Evolutionary conservation across 2,329 filamentous ascomycete species (phyloP).

Genomic region (Eutypella sp.): DNA sequence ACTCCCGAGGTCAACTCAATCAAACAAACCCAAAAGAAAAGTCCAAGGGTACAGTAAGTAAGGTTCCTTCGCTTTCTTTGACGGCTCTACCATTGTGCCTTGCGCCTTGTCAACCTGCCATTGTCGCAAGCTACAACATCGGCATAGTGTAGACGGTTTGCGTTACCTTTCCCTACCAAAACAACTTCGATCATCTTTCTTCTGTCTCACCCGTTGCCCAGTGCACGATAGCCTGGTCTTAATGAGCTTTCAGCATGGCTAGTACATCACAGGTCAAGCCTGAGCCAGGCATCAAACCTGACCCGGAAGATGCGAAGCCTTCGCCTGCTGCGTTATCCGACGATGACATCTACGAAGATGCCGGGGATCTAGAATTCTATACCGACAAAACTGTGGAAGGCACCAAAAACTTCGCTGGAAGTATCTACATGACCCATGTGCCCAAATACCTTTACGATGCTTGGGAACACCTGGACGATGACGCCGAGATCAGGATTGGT

Average conservation of each 20-base stretch:
- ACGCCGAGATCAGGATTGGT: conserved; percentile 77
- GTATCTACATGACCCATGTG: conserved; percentile 69
- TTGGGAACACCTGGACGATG: conserved; percentile 71
- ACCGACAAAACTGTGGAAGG: conserved; percentile 36
- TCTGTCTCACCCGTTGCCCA: not conserved
- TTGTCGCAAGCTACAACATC: not conserved
- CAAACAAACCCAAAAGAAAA: no score
- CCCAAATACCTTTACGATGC: conserved; percentile 77
- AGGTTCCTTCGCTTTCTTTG: not conserved
- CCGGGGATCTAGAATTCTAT: conserved; percentile 54
- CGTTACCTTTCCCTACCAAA: not conserved
- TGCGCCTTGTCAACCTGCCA: not conserved
- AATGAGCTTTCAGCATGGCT: conserved; percentile 16
- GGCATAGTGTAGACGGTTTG: not conserved
- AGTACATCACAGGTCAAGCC: conserved; percentile 18
- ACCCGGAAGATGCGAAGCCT: conserved; percentile 38
- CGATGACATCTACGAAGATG: conserved; percentile 63
- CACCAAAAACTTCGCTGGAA: conserved; percentile 35
- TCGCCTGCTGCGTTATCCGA: conserved; percentile 47
- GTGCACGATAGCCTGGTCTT: not conserved
- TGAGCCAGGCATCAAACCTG: conserved; percentile 41
- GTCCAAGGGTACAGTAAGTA: no score
- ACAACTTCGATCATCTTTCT: not conserved
- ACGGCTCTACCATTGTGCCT: no score
- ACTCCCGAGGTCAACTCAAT: no score